Evolutionary conservation across 805 yeast genomes (phyloP), one percentile per base, ranked within the genome.

Genomic region (Candida morakotiae): DNA sequence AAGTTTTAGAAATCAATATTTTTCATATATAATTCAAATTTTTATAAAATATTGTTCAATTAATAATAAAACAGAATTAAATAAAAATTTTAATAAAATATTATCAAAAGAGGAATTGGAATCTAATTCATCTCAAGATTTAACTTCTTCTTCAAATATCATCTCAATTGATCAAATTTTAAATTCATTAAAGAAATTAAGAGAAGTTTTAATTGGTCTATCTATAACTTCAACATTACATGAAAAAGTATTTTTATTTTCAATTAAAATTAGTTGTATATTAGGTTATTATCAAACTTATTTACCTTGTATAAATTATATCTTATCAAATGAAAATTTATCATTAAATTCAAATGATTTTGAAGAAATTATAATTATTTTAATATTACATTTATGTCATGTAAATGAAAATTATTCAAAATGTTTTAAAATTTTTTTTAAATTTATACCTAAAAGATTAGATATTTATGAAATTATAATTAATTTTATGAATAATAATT

Each of bases 221-320:
- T 43, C 48, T 11, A 61, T 72, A 0, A n/a, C n/a, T n/a, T 60
- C 59, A 31, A 54, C 53, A 21, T 73, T 76, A 38, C 35, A 28
- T 16, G 62, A 60, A 33, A 52, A 56, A n/a, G 80, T 79, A 16
- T 72, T 65, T 40, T 43, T 77, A 20, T 66, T 63, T 25, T 74
- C 82, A 0, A 62, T 71, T 7, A 48, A 77, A 23, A 60, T 73
- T 16, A 57, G 77, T 1, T 62, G 74, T 0, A 55, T 62, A 3
- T 47, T 64, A 4, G 77, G 76, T 7, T 73, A 74, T 40, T 69
- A 71, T 47, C 75, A 75, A 42, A 66, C 82, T 1, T 79, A 75
- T 45, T 40, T 77, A 3, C 83, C 85, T 2, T 60, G 76, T 19
- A 64, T 77, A n/a, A 51, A 54, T 27, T 68, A 67, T 41, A 46